phyloP scores from a whole-genome alignment of 78 protist genomes.

The Dictyostelium capitatum region DNA sequence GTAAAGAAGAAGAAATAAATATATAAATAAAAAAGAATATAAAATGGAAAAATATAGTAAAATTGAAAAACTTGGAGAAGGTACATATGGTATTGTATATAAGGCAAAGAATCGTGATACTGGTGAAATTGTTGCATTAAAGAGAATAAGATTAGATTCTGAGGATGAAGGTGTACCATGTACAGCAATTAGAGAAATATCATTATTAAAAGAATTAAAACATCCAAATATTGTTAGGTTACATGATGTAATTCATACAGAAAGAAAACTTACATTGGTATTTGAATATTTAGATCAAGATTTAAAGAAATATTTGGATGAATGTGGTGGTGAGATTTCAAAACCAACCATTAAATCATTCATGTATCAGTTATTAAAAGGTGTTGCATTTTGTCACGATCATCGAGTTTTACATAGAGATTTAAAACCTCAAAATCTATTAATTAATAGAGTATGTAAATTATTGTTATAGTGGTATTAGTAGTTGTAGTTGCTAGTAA shows the following conservation, averaged over 20 bases:
- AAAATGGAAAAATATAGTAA: slow-evolving; percentile 90
- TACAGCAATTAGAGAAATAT: slow-evolving; percentile 99
- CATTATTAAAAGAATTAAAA: slow-evolving; percentile 95
- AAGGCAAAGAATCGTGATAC: slow-evolving; percentile 90
- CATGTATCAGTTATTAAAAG: slow-evolving; percentile 95
- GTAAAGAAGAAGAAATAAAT: slow-evolving; percentile 66
- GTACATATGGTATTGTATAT: slow-evolving; percentile 92
- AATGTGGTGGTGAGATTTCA: slow-evolving; percentile 86
- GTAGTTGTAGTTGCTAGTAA: not conserved
- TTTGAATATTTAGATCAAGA: slow-evolving; percentile 99
- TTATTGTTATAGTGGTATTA: not conserved
- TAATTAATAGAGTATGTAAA: slow-evolving; percentile 89
- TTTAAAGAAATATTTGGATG: slow-evolving; percentile 94
- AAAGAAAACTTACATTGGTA: slow-evolving; percentile 98
- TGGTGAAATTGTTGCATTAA: slow-evolving; percentile 91
- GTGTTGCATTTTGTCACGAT: slow-evolving; percentile 98
- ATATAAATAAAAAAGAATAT: not conserved
- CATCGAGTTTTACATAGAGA: slow-evolving; percentile 99
- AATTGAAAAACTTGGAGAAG: slow-evolving; percentile 93
- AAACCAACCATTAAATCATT: slow-evolving; percentile 88
- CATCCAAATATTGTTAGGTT: slow-evolving; percentile 97
- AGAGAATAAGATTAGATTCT: slow-evolving; percentile 90
- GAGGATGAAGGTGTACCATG: slow-evolving; percentile 99
- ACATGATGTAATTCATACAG: slow-evolving; percentile 94
- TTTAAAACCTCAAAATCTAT: slow-evolving; percentile 99